phyloP scores from a whole-genome alignment of 2,329 filamentous ascomycete species.

The Calonectria montana region DNA sequence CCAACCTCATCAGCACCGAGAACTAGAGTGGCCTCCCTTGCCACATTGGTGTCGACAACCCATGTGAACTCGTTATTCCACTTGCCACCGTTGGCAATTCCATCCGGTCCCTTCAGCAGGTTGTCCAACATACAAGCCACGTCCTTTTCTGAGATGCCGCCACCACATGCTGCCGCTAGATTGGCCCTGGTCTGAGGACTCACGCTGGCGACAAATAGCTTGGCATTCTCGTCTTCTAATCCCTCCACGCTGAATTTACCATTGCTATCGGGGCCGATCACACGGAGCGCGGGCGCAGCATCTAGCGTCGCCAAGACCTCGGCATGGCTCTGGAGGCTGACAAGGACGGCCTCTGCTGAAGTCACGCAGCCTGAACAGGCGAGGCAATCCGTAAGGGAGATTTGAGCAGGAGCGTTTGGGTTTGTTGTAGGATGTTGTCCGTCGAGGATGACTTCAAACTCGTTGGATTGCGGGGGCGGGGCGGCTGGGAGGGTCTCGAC shows the following conservation, averaged over 20 bases:
- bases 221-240: conserved; percentile 70
- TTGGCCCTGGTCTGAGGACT: conserved; percentile 92
- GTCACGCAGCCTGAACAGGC: conserved; percentile 98
- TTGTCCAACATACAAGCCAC: conserved; percentile 87
- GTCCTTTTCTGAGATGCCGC: conserved; percentile 75
- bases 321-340: conserved; percentile 91
- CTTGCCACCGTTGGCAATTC: conserved; percentile 76
- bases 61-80: conserved; percentile 85
- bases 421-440: conserved; percentile 73
- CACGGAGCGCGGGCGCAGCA: conserved; percentile 63
- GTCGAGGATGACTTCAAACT: conserved; percentile 93
- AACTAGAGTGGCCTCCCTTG: conserved; percentile 86
- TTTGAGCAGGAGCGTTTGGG: conserved; percentile 80
- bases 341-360: conserved; percentile 95
- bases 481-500: conserved; percentile 87
- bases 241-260: conserved; percentile 59
- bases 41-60: conserved; percentile 89
- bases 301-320: conserved; percentile 90
- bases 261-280: conserved; percentile 47
- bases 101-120: conserved; percentile 75
- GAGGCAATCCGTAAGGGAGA: conserved; percentile 96
- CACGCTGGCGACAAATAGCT: conserved; percentile 90
- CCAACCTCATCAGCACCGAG: conserved; percentile 78
- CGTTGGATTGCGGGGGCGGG: conserved; percentile 51
- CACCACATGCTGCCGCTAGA: conserved; percentile 84